Percentiles rank a stretch among this genome's conserved stretches.
These are phyloP conservation scores for Teunomyces pallodes DNA, from an alignment of 805 yeast genomes.

Conservation along the genomic window DNA sequence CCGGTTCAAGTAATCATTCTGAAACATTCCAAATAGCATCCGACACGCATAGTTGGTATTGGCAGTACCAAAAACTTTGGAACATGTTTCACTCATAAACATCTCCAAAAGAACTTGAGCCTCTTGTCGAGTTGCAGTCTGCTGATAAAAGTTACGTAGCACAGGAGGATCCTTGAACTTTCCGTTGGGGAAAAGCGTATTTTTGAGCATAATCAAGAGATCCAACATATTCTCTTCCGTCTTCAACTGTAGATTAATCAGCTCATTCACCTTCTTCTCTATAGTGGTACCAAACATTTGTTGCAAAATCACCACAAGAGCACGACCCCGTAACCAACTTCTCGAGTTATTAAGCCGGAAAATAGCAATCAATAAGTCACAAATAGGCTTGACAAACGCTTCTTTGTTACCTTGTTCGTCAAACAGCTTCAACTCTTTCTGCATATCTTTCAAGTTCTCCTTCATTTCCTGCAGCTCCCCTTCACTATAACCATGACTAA, in stretches of 20 bases:
- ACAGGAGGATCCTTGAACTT: conserved; percentile 45
- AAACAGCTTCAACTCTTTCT: conserved; percentile 50
- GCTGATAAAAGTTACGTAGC: conserved; percentile 51
- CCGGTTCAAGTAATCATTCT: conserved; percentile 67
- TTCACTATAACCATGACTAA: background rate
- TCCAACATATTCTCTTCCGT: conserved; percentile 48
- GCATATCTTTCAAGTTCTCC: conserved; percentile 46
- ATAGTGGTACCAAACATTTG: conserved; percentile 86
- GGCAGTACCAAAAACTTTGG: conserved; percentile 69
- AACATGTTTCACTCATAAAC: conserved; percentile 61
- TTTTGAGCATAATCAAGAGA: conserved; percentile 19
- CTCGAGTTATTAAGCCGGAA: conserved; percentile 65
- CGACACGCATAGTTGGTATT: conserved; percentile 63
- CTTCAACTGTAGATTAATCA: conserved; percentile 32
- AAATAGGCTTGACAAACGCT: conserved; percentile 71
- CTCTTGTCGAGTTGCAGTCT: conserved; percentile 51
- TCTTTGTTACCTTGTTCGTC: conserved; percentile 37
- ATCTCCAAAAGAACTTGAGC: conserved; percentile 55
- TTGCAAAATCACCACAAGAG: conserved; percentile 75
- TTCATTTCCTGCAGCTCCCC: conserved; percentile 14
- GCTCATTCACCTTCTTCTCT: conserved; percentile 60
- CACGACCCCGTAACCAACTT: conserved; percentile 83
- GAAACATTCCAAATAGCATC: conserved; percentile 62
- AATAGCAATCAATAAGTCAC: conserved; percentile 67
- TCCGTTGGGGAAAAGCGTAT: conserved; percentile 44